Evolutionary conservation across 192 early-diverging fungal species (phyloP).

Genomic region (Coemansia aciculifera): DNA sequence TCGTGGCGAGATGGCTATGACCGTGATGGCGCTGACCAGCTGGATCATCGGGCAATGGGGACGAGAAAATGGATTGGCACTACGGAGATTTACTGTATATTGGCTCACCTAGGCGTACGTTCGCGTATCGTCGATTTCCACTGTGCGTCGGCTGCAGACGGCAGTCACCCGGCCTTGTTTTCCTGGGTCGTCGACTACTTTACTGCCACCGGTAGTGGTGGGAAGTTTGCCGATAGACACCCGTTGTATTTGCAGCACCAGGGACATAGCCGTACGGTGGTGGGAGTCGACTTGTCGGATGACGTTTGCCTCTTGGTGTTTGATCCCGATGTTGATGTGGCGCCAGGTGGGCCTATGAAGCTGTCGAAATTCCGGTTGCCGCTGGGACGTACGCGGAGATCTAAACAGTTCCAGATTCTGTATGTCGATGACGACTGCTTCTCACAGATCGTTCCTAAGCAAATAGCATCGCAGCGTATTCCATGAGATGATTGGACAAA

Average conservation of each 20-base stretch:
- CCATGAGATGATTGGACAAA: not conserved
- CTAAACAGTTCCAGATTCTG: constrained; percentile 33
- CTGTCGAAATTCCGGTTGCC: constrained; percentile 8
- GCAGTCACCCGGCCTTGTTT: constrained; percentile 59
- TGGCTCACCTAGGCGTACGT: constrained; percentile 58
- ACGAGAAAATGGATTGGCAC: constrained; percentile 74
- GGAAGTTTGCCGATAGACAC: constrained; percentile 55
- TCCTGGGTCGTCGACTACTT: constrained; percentile 64
- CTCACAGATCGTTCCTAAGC: not conserved
- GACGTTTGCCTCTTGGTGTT: constrained; percentile 60
- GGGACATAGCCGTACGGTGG: constrained; percentile 67
- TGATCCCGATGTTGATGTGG: constrained; percentile 56
- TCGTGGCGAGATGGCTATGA: constrained; percentile 68
- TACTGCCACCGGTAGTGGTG: constrained; percentile 19
- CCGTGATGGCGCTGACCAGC: constrained; percentile 56
- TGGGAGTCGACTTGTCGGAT: constrained; percentile 60
- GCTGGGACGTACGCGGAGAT: constrained; percentile 11
- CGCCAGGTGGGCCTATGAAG: not conserved
- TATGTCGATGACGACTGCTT: constrained; percentile 17
- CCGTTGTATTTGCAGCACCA: constrained; percentile 74
- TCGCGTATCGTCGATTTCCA: constrained; percentile 69
- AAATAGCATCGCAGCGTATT: constrained; percentile 7
- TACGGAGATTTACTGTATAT: constrained; percentile 64
- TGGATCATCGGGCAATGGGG: constrained; percentile 55
- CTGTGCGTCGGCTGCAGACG: constrained; percentile 55